Evolutionary conservation across 805 yeast genomes (phyloP).

Genomic region (Suhomyces prunicola): DNA sequence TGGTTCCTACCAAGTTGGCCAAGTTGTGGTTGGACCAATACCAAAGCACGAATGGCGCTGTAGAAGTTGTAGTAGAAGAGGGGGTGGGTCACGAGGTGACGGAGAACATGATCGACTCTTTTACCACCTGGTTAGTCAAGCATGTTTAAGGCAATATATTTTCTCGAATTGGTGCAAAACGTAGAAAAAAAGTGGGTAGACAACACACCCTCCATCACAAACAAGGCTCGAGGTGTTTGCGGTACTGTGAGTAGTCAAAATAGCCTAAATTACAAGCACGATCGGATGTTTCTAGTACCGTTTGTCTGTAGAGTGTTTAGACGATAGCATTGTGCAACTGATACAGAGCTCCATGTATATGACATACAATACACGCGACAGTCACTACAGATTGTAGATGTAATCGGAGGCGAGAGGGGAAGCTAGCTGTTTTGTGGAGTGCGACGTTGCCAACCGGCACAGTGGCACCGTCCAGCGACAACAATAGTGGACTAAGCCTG

Average conservation of each 20-base stretch:
- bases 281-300: no score
- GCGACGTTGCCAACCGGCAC: background rate
- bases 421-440: background rate
- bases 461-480: background rate
- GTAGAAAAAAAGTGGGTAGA: no score
- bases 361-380: background rate
- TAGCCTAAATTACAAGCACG: no score
- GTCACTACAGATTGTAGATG: background rate
- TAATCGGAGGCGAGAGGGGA: background rate
- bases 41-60: constrained; percentile 19
- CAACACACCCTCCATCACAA: no score
- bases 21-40: constrained; percentile 31
- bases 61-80: constrained; percentile 27
- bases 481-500: background rate
- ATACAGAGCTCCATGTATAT: no score
- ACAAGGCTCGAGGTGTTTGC: no score
- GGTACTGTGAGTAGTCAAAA: no score
- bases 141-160: background rate
- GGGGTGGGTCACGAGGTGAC: constrained; percentile 34
- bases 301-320: no score
- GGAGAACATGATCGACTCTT: constrained; percentile 30
- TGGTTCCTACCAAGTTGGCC: constrained; percentile 35
- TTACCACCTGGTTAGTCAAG: constrained; percentile 30
- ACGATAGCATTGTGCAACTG: no score
- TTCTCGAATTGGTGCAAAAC: background rate